Evolutionary conservation across 2,329 filamentous ascomycete species (phyloP), one percentile per base, ranked within the genome.

Genomic region (Cytospora mali): DNA sequence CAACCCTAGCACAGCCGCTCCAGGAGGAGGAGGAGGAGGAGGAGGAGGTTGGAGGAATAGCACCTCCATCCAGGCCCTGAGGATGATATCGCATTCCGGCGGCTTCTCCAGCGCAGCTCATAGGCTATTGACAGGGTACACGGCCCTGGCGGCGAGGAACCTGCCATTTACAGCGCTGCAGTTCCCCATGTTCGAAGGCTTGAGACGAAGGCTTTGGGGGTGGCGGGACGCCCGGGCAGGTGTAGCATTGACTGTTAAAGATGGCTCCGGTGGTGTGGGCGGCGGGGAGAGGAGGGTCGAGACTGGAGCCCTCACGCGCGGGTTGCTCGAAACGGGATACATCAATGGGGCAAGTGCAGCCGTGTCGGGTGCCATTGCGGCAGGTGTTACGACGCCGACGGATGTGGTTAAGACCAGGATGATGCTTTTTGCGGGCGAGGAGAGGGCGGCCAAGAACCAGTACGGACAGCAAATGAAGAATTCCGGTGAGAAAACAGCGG

Each of bases 341-440:
- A 84, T 94, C 50, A 95, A 91, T 0, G 92, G 89, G 0, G 62
- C 84, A 4, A 91, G 90, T 71, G 93, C 92, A 0, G 91, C 88
- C 2, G 74, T 83, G 18, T 91, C 92, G 0, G 93, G 93, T 0
- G 85, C 86, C 6, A 74, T 94, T 10, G 88, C 92, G 0, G 90
- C 93, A 0, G 83, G 91, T 11, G 74, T 95, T n/a, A 97, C 93
- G 1, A 96, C 93, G 56, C 93, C 93, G 0, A 86, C 93, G 61
- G 93, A 97, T 74, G 92, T 96, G 11, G 84, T 97, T 27, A 96
- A 97, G 79, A 96, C 93, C 67, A 79, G 91, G 55, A 90, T 96
- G 76, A 97, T 96, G 93, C 79, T 97, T 28, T 81, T 83, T 31
- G 87, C 87, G 1, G 80, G 78, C 16, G 73, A 77, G 25, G 72